phyloP scores from a whole-genome alignment of 805 yeast species.

The Saturnispora ahearnii region DNA sequence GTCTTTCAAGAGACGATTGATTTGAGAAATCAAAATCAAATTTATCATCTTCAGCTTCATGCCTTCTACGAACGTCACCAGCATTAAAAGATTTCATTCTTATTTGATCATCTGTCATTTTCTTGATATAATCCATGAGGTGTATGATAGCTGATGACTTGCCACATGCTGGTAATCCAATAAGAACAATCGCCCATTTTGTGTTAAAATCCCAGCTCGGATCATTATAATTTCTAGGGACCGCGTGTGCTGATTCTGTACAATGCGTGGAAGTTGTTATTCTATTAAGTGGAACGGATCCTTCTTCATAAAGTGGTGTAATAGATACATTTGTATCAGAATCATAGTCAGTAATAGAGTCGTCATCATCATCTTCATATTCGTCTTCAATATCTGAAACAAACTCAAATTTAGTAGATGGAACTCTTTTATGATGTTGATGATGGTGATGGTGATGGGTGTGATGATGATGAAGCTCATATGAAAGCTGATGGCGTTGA shows the following conservation, averaged over 20 bases:
- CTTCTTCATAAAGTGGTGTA: background rate
- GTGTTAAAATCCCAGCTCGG: constrained; percentile 10
- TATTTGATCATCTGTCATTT: constrained; percentile 11
- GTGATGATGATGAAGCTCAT: background rate
- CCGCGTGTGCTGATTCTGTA: background rate
- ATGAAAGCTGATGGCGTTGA: background rate
- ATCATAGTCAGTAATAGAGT: constrained; percentile 1
- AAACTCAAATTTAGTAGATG: constrained; percentile 1
- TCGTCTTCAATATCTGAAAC: constrained; percentile 11
- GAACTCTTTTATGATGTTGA: background rate
- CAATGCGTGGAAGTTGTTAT: background rate
- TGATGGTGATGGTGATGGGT: background rate
- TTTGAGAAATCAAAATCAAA: constrained; percentile 29
- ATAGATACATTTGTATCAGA: background rate
- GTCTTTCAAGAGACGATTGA: constrained; percentile 38
- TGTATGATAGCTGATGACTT: constrained; percentile 45
- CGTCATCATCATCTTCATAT: constrained; percentile 8
- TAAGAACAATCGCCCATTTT: constrained; percentile 33
- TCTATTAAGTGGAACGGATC: background rate
- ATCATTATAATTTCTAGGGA: constrained; percentile 3
- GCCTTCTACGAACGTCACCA: constrained; percentile 40
- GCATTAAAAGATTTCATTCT: constrained; percentile 37
- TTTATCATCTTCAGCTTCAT: constrained; percentile 19
- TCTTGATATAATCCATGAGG: constrained; percentile 18
- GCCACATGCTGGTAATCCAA: constrained; percentile 93